Conservation (phyloP, 441 rosid genomes). For the Bruguiera hainesii region DNA sequence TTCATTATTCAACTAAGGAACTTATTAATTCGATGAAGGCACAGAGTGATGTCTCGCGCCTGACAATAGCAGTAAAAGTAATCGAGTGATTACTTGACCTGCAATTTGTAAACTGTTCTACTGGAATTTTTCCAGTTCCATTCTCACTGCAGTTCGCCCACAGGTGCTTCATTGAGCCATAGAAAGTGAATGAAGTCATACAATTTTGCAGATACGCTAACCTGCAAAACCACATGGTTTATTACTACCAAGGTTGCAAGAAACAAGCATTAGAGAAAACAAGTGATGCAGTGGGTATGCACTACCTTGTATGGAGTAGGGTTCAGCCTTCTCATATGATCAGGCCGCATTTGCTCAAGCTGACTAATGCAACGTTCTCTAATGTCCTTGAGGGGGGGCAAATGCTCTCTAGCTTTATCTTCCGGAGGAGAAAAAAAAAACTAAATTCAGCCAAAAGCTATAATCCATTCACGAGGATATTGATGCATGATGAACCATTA, state of each 20-base stretch:
- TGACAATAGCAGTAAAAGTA: neutral
- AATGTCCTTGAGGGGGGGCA: conserved; percentile 60
- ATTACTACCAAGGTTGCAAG: too few species aligned
- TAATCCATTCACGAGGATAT: neutral
- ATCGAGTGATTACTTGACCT: conserved; percentile 10
- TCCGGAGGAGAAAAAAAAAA: conserved; percentile 4
- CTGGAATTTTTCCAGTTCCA: neutral
- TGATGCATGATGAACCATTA: neutral
- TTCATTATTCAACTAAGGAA: neutral
- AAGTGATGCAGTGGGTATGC: neutral
- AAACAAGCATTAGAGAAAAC: too few species aligned
- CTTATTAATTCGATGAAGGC: neutral
- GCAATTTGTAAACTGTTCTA: conserved; percentile 18
- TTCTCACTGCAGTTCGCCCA: conserved; percentile 77
- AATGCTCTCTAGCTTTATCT: conserved; percentile 59
- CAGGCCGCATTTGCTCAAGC: conserved; percentile 89
- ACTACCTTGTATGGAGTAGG: conserved; percentile 96
- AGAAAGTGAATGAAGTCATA: conserved; percentile 97
- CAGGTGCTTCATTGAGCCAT: conserved; percentile 99
- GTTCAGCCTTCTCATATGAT: conserved; percentile 94
- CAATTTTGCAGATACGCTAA: conserved; percentile 84
- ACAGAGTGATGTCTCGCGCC: too few species aligned
- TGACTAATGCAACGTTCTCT: conserved; percentile 73
- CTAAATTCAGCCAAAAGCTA: neutral
- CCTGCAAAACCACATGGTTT: conserved; percentile 40